Base-by-base conservation (phyloP, 2,329 filamentous ascomycete species). In the Paecilomyces dactylethromorphus region DNA sequence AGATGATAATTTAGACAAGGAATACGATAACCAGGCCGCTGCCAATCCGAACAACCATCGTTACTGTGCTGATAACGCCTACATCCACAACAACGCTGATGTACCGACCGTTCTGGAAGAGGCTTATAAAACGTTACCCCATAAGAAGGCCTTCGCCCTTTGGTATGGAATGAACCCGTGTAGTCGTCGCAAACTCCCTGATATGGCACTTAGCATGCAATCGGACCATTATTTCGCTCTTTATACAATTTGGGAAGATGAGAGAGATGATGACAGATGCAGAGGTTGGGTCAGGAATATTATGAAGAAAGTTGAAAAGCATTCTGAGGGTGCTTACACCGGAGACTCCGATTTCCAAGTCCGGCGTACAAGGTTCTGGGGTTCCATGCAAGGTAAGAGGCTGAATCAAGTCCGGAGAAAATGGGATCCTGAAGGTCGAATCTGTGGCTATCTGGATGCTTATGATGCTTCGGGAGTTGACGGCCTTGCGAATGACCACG, bases 331-430 rank as follows among this genome's bases (percentile, higher is more conserved):
- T 8, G 77, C 77, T 33, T 83, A 83, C 62, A 69, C 82, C 1
- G 81, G 81, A 18, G 81, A 83, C 63, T 71, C 78, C 0, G 81
- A 83, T 64, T 83, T 83, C 62, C 79, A 78, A 63, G 64, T 71
- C 12, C 71, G 80, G n/a, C 68, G 66, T 61, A 78, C 79, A 0
- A 76, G 68, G 63, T 82, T 78, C 65, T 83, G 81, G 81, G 68
- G 68, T n/a, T 70, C 74, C 3, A 72, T 77, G 58, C 65, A 76
- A 24, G 78, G 71, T 10, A 65, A 64, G 59, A 74, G 63, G 60
- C 59, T 82, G 54, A 77, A 74, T 72, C 26, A 29, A 6, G 31
- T 56, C 22, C 31, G 49, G 24, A 22, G 18, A 22, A 59, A 32
- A 31, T 59, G 54, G 57, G 57, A 59, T 49, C 54, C 57, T 3